phyloP scores from a whole-genome alignment of 2,329 filamentous ascomycete species.

The Zalaria sp. region DNA sequence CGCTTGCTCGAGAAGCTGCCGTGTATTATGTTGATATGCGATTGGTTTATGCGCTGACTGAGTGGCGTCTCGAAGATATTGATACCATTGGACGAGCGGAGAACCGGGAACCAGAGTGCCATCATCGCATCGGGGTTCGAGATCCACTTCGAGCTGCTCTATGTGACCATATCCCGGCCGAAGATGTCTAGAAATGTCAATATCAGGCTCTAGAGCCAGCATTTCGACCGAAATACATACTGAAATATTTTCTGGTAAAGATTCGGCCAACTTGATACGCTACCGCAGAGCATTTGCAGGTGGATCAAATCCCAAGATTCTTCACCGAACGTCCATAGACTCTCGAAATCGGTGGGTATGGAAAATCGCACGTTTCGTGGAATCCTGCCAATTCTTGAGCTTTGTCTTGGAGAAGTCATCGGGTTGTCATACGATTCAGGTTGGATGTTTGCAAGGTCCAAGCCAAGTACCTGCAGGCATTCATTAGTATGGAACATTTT shows the following conservation, averaged over 20 bases:
- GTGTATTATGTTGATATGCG: constrained; percentile 48
- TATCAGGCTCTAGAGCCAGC: not conserved
- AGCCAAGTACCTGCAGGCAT: constrained; percentile 35
- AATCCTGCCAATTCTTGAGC: constrained; percentile 37
- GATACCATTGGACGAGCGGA: constrained; percentile 42
- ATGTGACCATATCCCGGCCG: constrained; percentile 61
- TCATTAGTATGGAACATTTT: not conserved
- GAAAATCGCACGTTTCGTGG: constrained; percentile 55
- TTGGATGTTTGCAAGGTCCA: constrained; percentile 50
- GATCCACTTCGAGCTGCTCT: constrained; percentile 85
- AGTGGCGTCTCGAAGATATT: constrained; percentile 52
- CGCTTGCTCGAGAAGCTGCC: constrained; percentile 46
- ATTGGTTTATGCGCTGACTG: constrained; percentile 50
- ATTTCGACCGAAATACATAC: constrained; percentile 28
- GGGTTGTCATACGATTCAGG: constrained; percentile 33
- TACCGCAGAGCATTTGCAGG: constrained; percentile 64
- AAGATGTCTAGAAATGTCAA: constrained; percentile 46
- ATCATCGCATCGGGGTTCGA: constrained; percentile 58
- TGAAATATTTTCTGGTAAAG: constrained; percentile 58
- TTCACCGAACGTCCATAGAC: constrained; percentile 53
- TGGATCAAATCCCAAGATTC: constrained; percentile 73
- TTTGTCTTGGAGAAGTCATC: not conserved
- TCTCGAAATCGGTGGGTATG: constrained; percentile 62
- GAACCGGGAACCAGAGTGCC: constrained; percentile 39
- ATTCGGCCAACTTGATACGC: constrained; percentile 59